Evolutionary conservation across 106 monocot genomes (phyloP), one percentile per base, ranked within the genome.

Genomic region (Agapanthus africanus): DNA sequence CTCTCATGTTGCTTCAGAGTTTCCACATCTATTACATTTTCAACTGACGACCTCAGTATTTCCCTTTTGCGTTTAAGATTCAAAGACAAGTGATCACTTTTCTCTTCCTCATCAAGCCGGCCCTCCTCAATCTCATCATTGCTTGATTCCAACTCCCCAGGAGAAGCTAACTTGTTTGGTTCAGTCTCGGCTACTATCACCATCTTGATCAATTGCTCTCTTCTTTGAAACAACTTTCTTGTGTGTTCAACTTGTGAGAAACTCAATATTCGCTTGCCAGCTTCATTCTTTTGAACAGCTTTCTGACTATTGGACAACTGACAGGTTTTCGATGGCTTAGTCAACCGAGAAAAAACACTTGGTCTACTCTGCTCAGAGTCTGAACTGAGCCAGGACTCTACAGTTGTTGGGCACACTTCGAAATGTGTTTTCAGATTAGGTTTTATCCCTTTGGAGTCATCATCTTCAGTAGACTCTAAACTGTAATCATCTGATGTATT

Each of bases 271-370:
- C 30, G 56, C 10, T 57, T 30, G 30, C 31, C 30, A 57, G 27
- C 30, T 57, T 30, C 56, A 30, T 57, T 28, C 30, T 3, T 50
- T 1, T 57, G 10, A 57, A 57, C 27, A 1, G 30, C 56, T 57
- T 57, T 14, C 56, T 57, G 56, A 31, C 56, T 11, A 26, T 30
- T 57, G 56, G 56, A 57, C 13, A 57, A 57, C 13, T 30, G 30
- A 27, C 22, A 14, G 27, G 54, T 14, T 54, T 54, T 0, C 30
- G 30, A 57, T 28, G 30, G 30, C 56, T 57, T 57, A 9, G 27
- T 30, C 56, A 57, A 57, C 30, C 56, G 56, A 15, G 46, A 57
- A 30, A 57, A 30, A 57, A 57, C 56, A 14, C 56, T 57, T 26
- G 30, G 10, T 57, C 56, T 57, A 28, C 30, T 15, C 31, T 57